These are phyloP conservation scores for Globisporangium spinosum DNA, from an alignment of 352 stramenopile species.

Conservation along the genomic window DNA sequence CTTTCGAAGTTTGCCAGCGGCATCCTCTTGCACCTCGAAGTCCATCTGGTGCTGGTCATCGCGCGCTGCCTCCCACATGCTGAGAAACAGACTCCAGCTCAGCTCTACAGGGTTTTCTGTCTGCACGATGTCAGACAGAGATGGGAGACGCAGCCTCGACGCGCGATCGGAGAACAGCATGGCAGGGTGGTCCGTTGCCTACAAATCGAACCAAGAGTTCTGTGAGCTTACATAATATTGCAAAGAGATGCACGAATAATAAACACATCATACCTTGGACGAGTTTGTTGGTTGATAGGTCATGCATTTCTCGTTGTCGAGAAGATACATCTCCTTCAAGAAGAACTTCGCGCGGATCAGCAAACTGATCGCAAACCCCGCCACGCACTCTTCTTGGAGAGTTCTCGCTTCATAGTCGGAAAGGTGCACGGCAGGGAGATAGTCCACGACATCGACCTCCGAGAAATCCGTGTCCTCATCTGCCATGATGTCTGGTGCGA, in stretches of 20 bases:
- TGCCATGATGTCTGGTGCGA: slow-evolving; percentile 34
- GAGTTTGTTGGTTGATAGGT: slow-evolving; percentile 64
- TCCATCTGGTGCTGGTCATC: slow-evolving; percentile 75
- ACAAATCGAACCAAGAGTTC: neutral
- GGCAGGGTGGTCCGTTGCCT: slow-evolving; percentile 31
- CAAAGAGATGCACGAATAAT: slow-evolving; percentile 3
- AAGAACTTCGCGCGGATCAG: slow-evolving; percentile 72
- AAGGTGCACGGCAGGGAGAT: slow-evolving; percentile 20
- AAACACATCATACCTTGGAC: slow-evolving; percentile 35
- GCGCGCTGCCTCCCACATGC: slow-evolving; percentile 41
- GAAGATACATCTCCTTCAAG: slow-evolving; percentile 59
- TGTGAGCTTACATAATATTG: neutral
- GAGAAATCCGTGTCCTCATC: slow-evolving; percentile 50
- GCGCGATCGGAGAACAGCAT: slow-evolving; percentile 21
- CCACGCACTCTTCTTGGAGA: slow-evolving; percentile 23
- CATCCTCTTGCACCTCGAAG: slow-evolving; percentile 40
- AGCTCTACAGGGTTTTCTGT: slow-evolving; percentile 30
- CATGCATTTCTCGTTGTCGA: slow-evolving; percentile 79
- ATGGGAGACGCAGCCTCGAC: slow-evolving; percentile 21
- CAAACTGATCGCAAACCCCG: slow-evolving; percentile 60
- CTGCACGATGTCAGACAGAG: slow-evolving; percentile 24
- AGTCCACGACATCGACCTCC: slow-evolving; percentile 34
- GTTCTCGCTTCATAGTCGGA: slow-evolving; percentile 8
- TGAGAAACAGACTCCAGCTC: slow-evolving; percentile 63
- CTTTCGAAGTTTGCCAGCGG: slow-evolving; percentile 19